Conservation (phyloP, 306 rosid species). For the Leucaena leucocephala region DNA sequence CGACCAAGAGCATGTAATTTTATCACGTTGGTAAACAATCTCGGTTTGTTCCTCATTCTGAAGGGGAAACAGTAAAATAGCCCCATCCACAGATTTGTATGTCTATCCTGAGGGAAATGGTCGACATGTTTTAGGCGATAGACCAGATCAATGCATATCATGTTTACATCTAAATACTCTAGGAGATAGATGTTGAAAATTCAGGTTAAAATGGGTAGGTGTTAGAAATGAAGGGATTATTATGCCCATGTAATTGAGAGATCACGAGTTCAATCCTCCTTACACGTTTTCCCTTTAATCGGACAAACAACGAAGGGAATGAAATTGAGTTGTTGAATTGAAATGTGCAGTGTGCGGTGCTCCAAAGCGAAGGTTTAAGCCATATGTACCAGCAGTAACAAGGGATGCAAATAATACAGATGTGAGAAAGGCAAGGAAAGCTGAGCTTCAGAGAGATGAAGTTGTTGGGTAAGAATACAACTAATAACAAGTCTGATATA, state of each 20-base stretch:
- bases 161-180: background rate
- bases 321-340: slow-evolving; percentile 17
- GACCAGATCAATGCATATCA: background rate
- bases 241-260: too few species aligned
- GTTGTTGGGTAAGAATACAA: slow-evolving; percentile 59
- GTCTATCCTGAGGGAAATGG: background rate
- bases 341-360: slow-evolving; percentile 85
- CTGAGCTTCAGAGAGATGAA: slow-evolving; percentile 68
- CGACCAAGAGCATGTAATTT: background rate
- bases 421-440: slow-evolving; percentile 72
- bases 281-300: too few species aligned
- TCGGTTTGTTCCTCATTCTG: background rate
- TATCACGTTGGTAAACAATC: background rate
- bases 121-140: background rate
- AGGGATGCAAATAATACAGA: slow-evolving; percentile 58
- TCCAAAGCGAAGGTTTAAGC: slow-evolving; percentile 81
- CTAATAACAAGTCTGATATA: background rate
- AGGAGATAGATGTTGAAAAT: background rate
- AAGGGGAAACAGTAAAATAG: background rate
- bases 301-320: background rate
- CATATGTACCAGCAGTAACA: slow-evolving; percentile 62
- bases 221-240: background rate
- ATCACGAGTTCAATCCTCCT: too few species aligned
- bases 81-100: background rate
- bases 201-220: background rate